Base-by-base conservation (phyloP, 345 rosid genomes). In the Salix caprea region DNA sequence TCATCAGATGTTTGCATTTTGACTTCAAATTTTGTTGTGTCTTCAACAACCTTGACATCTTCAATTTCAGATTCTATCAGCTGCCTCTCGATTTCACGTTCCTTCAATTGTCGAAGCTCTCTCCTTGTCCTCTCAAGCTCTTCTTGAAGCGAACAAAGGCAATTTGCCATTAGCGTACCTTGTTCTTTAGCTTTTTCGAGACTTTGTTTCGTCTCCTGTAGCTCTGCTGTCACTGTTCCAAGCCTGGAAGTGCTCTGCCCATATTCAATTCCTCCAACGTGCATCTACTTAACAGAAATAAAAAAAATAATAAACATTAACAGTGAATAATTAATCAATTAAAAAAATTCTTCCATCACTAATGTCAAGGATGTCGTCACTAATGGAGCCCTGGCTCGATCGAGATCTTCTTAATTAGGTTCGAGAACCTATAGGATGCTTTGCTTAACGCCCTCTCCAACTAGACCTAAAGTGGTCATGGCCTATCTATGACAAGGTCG, bases 91-190 rank as follows among this genome's bases (percentile, higher is more conserved):
- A 58, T 54, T 42, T 83, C 86, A 18, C 74, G 71, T 56, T 76
- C 66, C 77, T 82, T 92, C 42, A 92, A 68, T 65, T 80, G 84
- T 44, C 77, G 87, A 62, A 93, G 94, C 82, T 93, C 93, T 76
- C 69, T 80, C 76, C 86, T 96, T 65, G 99, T 92, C 21, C 84
- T 73, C 39, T 92, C 91, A 8, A 96, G 99, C 73, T 96, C 99
- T 79, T 90, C 82, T 82, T 85, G 72, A 30, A 96, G 89, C 65
- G 83, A 88, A 68, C 81, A 89, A 50, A 96, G 84, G 54, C 73
- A 84, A 65, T 78, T 85, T 23, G 88, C 91, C 95, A 96, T 90
- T 66, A 73, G 28, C 15, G 37, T 79, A 37, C 91, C 83, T 76
- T 94, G 94, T 81, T 91, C 97, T 80, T 84, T 89, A 4, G 93